Conservation (phyloP, 2,329 filamentous ascomycete genomes). For the Corynespora cassiicola region DNA sequence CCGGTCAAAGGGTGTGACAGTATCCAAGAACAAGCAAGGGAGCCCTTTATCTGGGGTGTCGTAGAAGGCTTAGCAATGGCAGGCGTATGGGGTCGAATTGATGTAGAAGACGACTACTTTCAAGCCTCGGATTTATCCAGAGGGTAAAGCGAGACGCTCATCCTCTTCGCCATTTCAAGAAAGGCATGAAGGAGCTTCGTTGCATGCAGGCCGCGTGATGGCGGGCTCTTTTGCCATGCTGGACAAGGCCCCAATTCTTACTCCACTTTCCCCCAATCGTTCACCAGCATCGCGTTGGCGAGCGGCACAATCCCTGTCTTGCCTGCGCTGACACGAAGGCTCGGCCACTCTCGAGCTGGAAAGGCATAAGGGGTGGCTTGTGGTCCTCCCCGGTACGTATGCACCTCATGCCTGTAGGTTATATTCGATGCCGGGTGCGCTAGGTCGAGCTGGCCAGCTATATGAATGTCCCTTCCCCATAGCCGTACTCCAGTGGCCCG, state of each 20-base stretch:
- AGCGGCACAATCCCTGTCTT: slow-evolving; percentile 10
- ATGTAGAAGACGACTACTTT: not conserved
- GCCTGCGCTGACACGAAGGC: slow-evolving; percentile 17
- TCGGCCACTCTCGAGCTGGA: slow-evolving; percentile 14
- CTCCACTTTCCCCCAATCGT: slow-evolving; percentile 23
- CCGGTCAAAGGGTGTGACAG: not conserved
- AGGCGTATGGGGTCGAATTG: slow-evolving; percentile 1
- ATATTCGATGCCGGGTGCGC: slow-evolving; percentile 8
- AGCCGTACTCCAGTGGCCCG: slow-evolving; percentile 11
- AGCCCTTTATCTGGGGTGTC: not conserved
- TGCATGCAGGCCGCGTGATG: slow-evolving; percentile 15
- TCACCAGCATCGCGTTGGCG: slow-evolving; percentile 14
- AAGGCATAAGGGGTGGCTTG: slow-evolving; percentile 10
- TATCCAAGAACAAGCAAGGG: not conserved
- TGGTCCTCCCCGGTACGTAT: slow-evolving; percentile 7
- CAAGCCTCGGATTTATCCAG: slow-evolving; percentile 14
- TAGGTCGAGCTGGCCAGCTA: slow-evolving; percentile 10
- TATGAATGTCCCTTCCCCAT: slow-evolving; percentile 9
- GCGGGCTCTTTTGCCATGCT: slow-evolving; percentile 14
- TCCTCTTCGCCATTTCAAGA: slow-evolving; percentile 5
- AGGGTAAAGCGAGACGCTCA: slow-evolving; percentile 11
- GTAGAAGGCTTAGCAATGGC: not conserved
- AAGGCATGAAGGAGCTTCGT: slow-evolving; percentile 8
- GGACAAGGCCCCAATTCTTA: slow-evolving; percentile 10
- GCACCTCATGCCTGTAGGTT: slow-evolving; percentile 13